Percentiles rank a stretch among this genome's conserved stretches.
phyloP scores from a whole-genome alignment of 106 monocot species.

The Iris macrosiphon region DNA sequence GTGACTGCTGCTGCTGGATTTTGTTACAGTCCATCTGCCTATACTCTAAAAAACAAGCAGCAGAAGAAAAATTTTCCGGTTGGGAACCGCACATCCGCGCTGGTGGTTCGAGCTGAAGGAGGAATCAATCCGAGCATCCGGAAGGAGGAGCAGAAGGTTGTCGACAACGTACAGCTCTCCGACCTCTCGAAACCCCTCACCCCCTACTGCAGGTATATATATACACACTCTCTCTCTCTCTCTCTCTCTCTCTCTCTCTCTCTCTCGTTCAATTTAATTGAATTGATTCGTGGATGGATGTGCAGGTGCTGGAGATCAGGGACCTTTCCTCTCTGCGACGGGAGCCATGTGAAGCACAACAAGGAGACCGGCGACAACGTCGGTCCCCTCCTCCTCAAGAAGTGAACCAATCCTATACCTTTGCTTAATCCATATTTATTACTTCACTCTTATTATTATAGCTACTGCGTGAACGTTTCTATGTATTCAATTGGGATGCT shows the following conservation, averaged over 20 bases:
- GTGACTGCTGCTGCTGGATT: no score
- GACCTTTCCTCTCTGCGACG: slow-evolving; percentile 91
- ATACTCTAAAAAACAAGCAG: not conserved
- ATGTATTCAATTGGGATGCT: no score
- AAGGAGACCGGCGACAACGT: slow-evolving; percentile 92
- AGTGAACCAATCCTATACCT: slow-evolving; percentile 23
- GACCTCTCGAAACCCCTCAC: slow-evolving; percentile 87
- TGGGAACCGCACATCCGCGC: not conserved
- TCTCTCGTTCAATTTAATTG: not conserved
- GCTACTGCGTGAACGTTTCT: no score
- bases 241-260: not conserved
- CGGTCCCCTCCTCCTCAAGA: slow-evolving; percentile 84
- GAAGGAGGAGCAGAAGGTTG: slow-evolving; percentile 84
- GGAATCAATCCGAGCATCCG: slow-evolving; percentile 70
- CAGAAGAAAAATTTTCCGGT: not conserved
- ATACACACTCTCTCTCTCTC: not conserved
- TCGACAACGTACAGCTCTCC: slow-evolving; percentile 57
- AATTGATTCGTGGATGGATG: not conserved
- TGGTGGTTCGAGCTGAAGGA: slow-evolving; percentile 40
- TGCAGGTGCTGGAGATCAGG: slow-evolving; percentile 95
- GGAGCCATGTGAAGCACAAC: slow-evolving; percentile 96
- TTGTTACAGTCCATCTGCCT: not conserved
- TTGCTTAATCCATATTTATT: no score
- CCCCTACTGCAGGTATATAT: slow-evolving; percentile 75
- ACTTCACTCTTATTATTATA: no score